These are phyloP conservation scores for Marvania coccoides DNA, from an alignment of 139 green algal genomes.

Conservation along the genomic window DNA sequence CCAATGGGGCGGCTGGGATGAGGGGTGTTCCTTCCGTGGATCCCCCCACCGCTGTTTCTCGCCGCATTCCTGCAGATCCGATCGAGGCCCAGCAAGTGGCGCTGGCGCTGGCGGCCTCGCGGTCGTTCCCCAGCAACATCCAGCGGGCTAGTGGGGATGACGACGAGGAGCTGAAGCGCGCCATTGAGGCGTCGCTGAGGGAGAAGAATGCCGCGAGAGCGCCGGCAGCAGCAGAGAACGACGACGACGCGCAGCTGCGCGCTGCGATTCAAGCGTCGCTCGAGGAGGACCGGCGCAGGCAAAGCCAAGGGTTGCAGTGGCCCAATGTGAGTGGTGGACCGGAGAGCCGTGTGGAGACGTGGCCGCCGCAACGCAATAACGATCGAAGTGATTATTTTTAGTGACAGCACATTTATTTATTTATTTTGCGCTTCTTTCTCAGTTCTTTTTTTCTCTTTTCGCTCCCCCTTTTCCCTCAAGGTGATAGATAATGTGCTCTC, in stretches of 20 bases:
- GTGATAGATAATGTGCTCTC: no score
- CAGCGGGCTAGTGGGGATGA: neutral
- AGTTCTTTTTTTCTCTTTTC: neutral
- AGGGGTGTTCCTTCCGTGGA: neutral
- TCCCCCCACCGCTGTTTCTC: neutral
- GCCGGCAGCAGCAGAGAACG: neutral
- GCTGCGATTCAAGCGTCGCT: constrained; percentile 11
- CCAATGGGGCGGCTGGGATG: neutral
- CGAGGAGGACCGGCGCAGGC: constrained; percentile 4
- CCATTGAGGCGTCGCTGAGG: constrained; percentile 15
- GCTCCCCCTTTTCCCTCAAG: no score
- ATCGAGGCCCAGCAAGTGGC: constrained; percentile 13
- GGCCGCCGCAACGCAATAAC: neutral
- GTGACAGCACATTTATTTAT: neutral
- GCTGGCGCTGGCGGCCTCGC: neutral
- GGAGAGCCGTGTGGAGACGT: no score
- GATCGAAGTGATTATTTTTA: neutral
- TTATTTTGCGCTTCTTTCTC: neutral
- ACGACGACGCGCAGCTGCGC: neutral
- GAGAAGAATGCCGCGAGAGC: constrained; percentile 3
- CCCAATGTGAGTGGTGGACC: no score
- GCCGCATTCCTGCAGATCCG: neutral
- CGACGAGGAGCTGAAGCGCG: neutral
- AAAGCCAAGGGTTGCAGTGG: neutral
- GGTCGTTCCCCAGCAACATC: neutral